These are phyloP conservation scores for Pulveroboletus sp. DNA, from an alignment of 768 basidiomycete genomes.

Conservation along the genomic window DNA sequence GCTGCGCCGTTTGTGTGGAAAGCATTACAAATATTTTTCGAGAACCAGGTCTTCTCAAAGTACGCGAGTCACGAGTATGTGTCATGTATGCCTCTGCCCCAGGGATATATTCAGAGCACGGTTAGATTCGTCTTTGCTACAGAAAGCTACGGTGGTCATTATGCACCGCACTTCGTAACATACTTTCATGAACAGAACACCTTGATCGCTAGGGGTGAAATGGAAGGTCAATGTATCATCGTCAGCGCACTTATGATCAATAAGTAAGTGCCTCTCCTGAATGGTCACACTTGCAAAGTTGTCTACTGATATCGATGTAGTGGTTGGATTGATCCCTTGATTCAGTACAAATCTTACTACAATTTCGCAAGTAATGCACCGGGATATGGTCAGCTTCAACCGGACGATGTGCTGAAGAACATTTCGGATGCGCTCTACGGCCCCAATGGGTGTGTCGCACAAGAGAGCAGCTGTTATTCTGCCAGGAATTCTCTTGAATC, in stretches of 20 bases:
- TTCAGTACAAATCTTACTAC: conserved; percentile 62
- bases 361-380: conserved; percentile 61
- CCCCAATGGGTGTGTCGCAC: conserved; percentile 49
- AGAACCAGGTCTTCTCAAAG: conserved; percentile 49
- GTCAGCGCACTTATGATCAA: conserved; percentile 66
- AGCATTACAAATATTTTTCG: conserved; percentile 62
- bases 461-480: conserved; percentile 54
- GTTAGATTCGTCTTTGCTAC: conserved; percentile 60
- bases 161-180: conserved; percentile 61
- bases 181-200: conserved; percentile 64
- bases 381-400: conserved; percentile 63
- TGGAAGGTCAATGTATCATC: conserved; percentile 48
- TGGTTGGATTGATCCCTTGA: conserved; percentile 65
- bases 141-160: conserved; percentile 69
- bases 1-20: conserved; percentile 60
- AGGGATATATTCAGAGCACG: not conserved
- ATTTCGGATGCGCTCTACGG: conserved; percentile 50
- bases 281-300: not conserved
- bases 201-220: conserved; percentile 40
- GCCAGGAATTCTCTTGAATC: conserved; percentile 48
- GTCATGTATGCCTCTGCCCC: not conserved
- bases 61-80: conserved; percentile 54
- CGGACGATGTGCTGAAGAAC: conserved; percentile 39
- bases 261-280: conserved; percentile 37
- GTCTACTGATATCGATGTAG: conserved; percentile 28